Conservation (phyloP, 306 rosid species). For the Lagenaria siceraria region DNA sequence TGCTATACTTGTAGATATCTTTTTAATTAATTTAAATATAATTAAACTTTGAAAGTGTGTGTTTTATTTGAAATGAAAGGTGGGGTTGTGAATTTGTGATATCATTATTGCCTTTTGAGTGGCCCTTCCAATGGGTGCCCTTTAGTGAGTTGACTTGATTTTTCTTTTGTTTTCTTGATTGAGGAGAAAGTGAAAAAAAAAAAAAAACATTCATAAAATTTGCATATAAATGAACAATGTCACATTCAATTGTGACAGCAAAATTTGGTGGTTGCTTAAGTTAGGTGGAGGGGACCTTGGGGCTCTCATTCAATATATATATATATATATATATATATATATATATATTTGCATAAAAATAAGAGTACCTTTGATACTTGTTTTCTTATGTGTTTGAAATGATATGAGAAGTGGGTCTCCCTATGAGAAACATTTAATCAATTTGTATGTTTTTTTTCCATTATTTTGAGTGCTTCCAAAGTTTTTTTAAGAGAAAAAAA, state of each 20-base stretch:
- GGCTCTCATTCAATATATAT: too few relatives aligned
- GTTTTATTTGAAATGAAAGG: background rate
- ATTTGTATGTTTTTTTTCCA: background rate
- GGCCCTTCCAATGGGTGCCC: background rate
- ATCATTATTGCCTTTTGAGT: background rate
- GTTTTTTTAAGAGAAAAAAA: background rate
- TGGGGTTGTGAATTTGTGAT: background rate
- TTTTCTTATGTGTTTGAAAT: background rate
- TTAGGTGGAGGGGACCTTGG: background rate
- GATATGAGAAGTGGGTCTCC: background rate
- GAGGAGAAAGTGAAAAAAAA: background rate
- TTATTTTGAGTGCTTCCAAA: background rate
- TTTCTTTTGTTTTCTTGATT: background rate
- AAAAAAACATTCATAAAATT: background rate
- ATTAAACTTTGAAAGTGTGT: background rate
- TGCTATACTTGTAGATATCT: too few relatives aligned
- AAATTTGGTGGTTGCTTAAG: background rate
- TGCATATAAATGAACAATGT: background rate
- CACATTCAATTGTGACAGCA: background rate
- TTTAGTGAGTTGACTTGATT: constrained; percentile 1
- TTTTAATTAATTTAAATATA: background rate
- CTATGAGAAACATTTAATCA: background rate
- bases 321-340: too few relatives aligned
- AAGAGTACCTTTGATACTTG: background rate
- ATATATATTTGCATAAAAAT: background rate